These are phyloP conservation scores for Cystofilobasidium capitatum DNA, from an alignment of 768 basidiomycete genomes.

Conservation along the genomic window DNA sequence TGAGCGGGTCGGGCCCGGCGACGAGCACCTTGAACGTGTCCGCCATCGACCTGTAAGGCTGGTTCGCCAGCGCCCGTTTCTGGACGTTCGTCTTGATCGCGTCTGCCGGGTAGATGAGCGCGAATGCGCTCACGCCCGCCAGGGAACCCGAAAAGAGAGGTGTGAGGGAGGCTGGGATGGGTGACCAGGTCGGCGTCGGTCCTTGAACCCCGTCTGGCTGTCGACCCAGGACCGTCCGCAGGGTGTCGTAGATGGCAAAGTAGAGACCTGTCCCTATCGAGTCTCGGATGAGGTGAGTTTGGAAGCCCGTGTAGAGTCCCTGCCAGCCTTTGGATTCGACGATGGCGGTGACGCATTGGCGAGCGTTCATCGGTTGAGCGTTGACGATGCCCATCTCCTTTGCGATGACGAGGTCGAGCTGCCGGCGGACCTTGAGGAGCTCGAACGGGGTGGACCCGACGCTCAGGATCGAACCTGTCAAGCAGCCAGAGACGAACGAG, in stretches of 20 bases:
- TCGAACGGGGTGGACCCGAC: conserved; percentile 88
- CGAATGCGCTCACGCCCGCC: conserved; percentile 69
- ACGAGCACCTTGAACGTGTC: conserved; percentile 38
- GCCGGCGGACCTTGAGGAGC: conserved; percentile 87
- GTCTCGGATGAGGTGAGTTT: conserved; percentile 65
- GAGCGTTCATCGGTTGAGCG: conserved; percentile 2
- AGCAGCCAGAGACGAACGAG: conserved; percentile 49
- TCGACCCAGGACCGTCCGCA: conserved; percentile 77
- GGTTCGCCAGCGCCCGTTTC: conserved; percentile 75
- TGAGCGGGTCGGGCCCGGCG: conserved; percentile 8
- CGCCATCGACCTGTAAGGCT: conserved; percentile 57
- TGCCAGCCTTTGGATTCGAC: conserved; percentile 46
- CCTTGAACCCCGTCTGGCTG: conserved; percentile 69
- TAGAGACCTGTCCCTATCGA: conserved; percentile 82
- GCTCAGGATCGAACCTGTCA: conserved; percentile 80
- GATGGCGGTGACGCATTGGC: conserved; percentile 7
- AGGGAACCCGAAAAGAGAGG: conserved; percentile 86
- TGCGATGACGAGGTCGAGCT: conserved; percentile 50
- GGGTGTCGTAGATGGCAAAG: conserved; percentile 86
- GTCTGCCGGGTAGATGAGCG: conserved; percentile 63
- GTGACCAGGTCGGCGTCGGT: conserved; percentile 71
- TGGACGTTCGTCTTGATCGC: conserved; percentile 73
- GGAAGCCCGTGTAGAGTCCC: conserved; percentile 74
- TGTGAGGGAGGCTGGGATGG: conserved; percentile 64
- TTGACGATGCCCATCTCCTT: conserved; percentile 16